Evolutionary conservation across 768 basidiomycete genomes (phyloP).

Genomic region (Lactifluus rugatus): DNA sequence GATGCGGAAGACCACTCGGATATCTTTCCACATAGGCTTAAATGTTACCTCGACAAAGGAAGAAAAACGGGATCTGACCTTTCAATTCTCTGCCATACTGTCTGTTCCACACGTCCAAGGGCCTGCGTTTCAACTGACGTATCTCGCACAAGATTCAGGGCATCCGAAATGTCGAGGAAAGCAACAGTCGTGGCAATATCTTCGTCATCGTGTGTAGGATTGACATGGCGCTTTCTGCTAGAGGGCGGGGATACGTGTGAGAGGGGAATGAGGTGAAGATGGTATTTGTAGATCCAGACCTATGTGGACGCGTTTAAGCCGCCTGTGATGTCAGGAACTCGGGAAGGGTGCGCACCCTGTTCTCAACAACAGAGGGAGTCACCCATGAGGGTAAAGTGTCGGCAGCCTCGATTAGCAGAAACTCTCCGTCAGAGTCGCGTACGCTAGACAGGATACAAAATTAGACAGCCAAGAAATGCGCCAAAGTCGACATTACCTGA

Average conservation of each 20-base stretch:
- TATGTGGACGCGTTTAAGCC: conserved; percentile 29
- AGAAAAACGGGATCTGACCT: conserved; percentile 33
- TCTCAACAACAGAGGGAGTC: conserved; percentile 81
- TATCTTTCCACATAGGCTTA: conserved; percentile 39
- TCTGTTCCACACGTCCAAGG: conserved; percentile 47
- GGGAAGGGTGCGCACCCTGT: conserved; percentile 61
- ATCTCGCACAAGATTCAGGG: conserved; percentile 53
- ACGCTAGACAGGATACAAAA: conserved; percentile 33
- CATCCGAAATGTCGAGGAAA: conserved; percentile 52
- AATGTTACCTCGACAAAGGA: conserved; percentile 1
- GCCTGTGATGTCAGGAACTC: neutral
- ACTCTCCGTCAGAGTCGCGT: conserved; percentile 90
- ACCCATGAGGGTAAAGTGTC: conserved; percentile 85
- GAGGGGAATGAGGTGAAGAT: conserved; percentile 82
- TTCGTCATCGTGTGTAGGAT: conserved; percentile 42
- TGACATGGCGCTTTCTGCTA: conserved; percentile 38
- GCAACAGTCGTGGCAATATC: conserved; percentile 33
- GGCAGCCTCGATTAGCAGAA: conserved; percentile 93
- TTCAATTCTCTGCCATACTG: conserved; percentile 61
- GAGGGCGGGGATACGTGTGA: conserved; percentile 57
- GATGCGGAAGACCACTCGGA: conserved; percentile 52
- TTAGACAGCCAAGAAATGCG: neutral
- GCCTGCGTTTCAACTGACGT: conserved; percentile 46
- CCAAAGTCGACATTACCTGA: conserved; percentile 46
- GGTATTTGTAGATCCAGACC: conserved; percentile 86